Conservation (phyloP, 2,329 filamentous ascomycete species). For the Diaporthe eres region DNA sequence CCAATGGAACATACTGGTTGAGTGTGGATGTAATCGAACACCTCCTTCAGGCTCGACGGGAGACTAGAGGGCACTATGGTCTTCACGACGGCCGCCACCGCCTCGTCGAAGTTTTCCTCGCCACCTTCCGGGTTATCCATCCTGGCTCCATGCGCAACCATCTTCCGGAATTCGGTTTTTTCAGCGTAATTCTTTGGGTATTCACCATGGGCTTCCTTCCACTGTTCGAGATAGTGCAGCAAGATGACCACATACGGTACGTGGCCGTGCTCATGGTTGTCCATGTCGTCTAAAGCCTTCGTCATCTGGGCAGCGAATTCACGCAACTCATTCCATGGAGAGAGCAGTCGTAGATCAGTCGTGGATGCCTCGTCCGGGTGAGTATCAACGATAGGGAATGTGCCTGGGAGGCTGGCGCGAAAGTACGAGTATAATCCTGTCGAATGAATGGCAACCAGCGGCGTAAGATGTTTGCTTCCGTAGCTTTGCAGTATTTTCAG, state of each 20-base stretch:
- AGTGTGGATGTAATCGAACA: slow-evolving; percentile 77
- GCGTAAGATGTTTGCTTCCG: slow-evolving; percentile 71
- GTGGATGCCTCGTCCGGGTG: slow-evolving; percentile 91
- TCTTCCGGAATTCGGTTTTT: slow-evolving; percentile 84
- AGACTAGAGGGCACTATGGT: slow-evolving; percentile 80
- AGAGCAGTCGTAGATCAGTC: slow-evolving; percentile 85
- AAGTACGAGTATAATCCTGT: slow-evolving; percentile 94
- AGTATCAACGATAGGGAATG: slow-evolving; percentile 94
- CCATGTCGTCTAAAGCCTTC: slow-evolving; percentile 76
- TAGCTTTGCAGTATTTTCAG: slow-evolving; percentile 63
- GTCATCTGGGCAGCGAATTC: slow-evolving; percentile 78
- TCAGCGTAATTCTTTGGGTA: slow-evolving; percentile 84
- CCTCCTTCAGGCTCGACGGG: slow-evolving; percentile 78
- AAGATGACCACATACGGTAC: slow-evolving; percentile 89
- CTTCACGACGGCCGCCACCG: slow-evolving; percentile 87
- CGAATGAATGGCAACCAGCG: slow-evolving; percentile 88
- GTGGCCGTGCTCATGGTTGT: slow-evolving; percentile 89
- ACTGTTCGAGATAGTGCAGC: slow-evolving; percentile 84
- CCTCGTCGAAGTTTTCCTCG: slow-evolving; percentile 98
- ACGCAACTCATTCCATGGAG: slow-evolving; percentile 86
- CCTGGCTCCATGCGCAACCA: slow-evolving; percentile 77
- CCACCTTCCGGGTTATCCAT: slow-evolving; percentile 84
- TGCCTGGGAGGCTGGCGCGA: slow-evolving; percentile 80
- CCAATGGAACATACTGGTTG: slow-evolving; percentile 65
- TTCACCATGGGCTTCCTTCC: slow-evolving; percentile 80